Evolutionary conservation across 2,329 filamentous ascomycete genomes (phyloP).

Genomic region (Alternaria ethzedia): DNA sequence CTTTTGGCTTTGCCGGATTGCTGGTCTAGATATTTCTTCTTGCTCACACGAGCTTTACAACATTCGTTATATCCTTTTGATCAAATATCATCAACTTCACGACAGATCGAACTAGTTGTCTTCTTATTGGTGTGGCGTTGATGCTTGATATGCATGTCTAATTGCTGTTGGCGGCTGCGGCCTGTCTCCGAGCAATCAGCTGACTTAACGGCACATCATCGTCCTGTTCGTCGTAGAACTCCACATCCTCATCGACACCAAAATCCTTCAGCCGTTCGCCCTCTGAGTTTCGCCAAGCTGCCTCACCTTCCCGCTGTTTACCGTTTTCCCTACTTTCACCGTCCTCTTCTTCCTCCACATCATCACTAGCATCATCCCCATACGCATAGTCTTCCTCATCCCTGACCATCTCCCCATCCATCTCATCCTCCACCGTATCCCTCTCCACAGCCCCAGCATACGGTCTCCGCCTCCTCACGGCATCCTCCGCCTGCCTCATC

Average conservation of each 20-base stretch:
- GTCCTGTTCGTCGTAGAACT: conserved; percentile 68
- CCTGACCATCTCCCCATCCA: conserved; percentile 1
- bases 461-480: conserved; percentile 49
- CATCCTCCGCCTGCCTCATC: conserved; percentile 60
- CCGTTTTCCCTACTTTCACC: conserved; percentile 21
- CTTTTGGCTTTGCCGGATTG: conserved; percentile 20
- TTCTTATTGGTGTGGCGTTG: background rate
- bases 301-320: conserved; percentile 55
- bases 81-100: background rate
- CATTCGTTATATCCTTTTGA: conserved; percentile 12
- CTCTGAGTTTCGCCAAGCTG: conserved; percentile 75
- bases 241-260: conserved; percentile 78
- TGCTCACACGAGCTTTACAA: conserved; percentile 23
- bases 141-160: background rate
- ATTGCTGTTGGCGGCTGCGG: conserved; percentile 3
- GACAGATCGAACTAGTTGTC: background rate
- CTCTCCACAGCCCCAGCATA: conserved; percentile 52
- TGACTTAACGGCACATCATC: conserved; percentile 75
- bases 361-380: conserved; percentile 26
- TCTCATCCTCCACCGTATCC: conserved; percentile 11
- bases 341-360: conserved; percentile 15
- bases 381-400: conserved; percentile 30
- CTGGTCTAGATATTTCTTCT: conserved; percentile 30
- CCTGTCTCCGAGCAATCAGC: conserved; percentile 55
- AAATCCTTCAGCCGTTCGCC: conserved; percentile 77